phyloP scores from a whole-genome alignment of 148 eudicot genomes.

The Gaultheria prostrata region DNA sequence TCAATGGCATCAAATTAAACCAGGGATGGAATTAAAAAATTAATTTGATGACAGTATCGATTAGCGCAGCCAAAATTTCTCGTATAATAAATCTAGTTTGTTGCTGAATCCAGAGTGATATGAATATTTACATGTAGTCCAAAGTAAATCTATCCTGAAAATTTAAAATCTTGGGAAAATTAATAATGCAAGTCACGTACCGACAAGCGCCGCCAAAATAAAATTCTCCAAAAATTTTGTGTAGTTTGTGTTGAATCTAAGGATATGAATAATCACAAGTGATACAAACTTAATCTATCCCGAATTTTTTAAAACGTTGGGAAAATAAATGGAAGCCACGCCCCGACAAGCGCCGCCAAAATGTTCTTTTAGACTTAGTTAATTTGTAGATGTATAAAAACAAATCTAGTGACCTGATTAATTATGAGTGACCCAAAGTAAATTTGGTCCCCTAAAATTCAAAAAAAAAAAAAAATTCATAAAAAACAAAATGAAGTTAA shows the following conservation, averaged over 20 bases:
- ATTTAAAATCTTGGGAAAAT: not conserved
- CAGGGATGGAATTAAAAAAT: too few relatives aligned
- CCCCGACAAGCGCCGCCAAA: not conserved
- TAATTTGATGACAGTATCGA: too few relatives aligned
- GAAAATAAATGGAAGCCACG: not conserved
- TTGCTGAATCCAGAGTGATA: too few relatives aligned
- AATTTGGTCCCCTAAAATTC: not conserved
- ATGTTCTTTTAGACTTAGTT: not conserved
- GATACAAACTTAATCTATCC: not conserved
- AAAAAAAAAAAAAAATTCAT: not conserved
- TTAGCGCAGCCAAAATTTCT: too few relatives aligned
- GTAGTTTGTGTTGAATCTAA: not conserved
- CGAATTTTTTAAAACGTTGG: not conserved
- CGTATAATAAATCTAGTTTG: too few relatives aligned
- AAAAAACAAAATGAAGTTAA: not conserved
- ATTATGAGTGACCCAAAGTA: not conserved
- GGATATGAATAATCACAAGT: not conserved
- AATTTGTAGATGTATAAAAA: not conserved
- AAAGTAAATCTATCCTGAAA: too few relatives aligned
- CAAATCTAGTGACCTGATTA: not conserved
- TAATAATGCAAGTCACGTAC: not conserved
- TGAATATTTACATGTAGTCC: too few relatives aligned
- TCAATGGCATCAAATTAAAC: too few relatives aligned
- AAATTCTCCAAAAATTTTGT: not conserved
- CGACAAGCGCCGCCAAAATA: not conserved